phyloP scores from a whole-genome alignment of 306 rosid species.

The Luffa acutangula region DNA sequence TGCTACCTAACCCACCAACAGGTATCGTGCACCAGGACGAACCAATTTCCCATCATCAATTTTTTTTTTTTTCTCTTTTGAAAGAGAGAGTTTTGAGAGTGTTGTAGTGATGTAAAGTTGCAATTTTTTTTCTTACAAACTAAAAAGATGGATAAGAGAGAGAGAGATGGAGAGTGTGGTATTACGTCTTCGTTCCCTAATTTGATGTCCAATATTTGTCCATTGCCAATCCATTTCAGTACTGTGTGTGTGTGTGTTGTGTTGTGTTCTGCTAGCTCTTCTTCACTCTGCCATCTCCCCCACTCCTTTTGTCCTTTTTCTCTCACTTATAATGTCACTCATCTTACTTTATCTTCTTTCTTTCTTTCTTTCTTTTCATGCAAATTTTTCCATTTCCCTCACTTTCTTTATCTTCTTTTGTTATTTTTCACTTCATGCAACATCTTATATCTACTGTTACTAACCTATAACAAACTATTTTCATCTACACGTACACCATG shows the following conservation, averaged over 20 bases:
- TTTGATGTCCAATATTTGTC: constrained; percentile 1
- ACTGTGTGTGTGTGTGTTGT: not conserved
- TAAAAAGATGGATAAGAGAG: not conserved
- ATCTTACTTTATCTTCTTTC: not conserved
- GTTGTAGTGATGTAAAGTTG: too few relatives aligned
- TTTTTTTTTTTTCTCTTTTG: constrained; percentile 15
- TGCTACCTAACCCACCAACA: constrained; percentile 99
- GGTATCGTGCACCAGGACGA: constrained; percentile 73
- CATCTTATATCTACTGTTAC: too few relatives aligned
- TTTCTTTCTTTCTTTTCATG: too few relatives aligned
- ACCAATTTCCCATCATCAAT: constrained; percentile 67
- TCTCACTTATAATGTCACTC: not conserved
- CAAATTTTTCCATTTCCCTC: too few relatives aligned
- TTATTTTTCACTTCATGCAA: not conserved
- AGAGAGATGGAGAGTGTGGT: not conserved
- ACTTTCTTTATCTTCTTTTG: too few relatives aligned
- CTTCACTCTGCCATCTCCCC: not conserved
- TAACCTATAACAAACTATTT: too few relatives aligned
- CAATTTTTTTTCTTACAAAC: not conserved
- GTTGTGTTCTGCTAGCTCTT: too few relatives aligned
- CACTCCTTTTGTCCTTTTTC: constrained; percentile 6
- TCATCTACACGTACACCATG: too few relatives aligned
- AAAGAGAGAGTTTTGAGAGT: too few relatives aligned
- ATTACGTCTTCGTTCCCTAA: constrained; percentile 2
- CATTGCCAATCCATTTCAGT: not conserved